These are phyloP conservation scores for Dimocarpus longan DNA, from an alignment of 345 rosid genomes.

Conservation along the genomic window DNA sequence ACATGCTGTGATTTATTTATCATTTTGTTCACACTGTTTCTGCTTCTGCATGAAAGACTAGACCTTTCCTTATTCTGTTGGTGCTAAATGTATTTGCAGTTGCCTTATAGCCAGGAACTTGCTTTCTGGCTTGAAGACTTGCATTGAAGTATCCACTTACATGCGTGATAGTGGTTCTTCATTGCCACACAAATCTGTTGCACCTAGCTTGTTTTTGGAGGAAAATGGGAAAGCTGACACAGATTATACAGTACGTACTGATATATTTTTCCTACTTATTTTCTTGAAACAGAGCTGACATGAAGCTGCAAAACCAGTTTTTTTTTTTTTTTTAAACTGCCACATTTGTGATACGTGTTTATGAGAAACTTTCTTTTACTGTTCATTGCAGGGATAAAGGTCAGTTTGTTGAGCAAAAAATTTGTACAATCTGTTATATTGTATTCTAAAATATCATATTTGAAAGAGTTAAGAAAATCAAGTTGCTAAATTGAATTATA, in stretches of 20 bases:
- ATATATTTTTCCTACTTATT: conserved; percentile 10
- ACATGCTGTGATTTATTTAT: background rate
- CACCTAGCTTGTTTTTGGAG: conserved; percentile 58
- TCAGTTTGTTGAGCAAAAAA: background rate
- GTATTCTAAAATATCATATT: conserved; percentile 4
- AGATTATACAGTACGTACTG: conserved; percentile 54
- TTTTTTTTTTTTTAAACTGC: background rate
- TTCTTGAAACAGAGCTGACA: background rate
- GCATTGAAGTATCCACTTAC: conserved; percentile 81
- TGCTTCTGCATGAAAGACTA: conserved; percentile 14
- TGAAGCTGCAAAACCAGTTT: background rate
- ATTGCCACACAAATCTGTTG: conserved; percentile 52
- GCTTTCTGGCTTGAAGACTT: conserved; percentile 96
- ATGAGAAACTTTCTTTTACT: background rate
- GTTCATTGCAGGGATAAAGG: conserved; percentile 6
- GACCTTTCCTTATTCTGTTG: conserved; percentile 15
- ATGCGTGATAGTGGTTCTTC: conserved; percentile 78
- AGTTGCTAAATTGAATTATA: background rate
- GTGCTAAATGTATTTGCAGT: conserved; percentile 46
- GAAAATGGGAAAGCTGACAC: conserved; percentile 62
- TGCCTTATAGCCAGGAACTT: conserved; percentile 97
- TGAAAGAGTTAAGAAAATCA: background rate
- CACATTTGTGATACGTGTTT: background rate
- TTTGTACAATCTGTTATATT: background rate
- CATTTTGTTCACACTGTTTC: background rate